These are phyloP conservation scores for Tuber calosporum DNA, from an alignment of 495 filamentous ascomycete species.

Conservation along the genomic window DNA sequence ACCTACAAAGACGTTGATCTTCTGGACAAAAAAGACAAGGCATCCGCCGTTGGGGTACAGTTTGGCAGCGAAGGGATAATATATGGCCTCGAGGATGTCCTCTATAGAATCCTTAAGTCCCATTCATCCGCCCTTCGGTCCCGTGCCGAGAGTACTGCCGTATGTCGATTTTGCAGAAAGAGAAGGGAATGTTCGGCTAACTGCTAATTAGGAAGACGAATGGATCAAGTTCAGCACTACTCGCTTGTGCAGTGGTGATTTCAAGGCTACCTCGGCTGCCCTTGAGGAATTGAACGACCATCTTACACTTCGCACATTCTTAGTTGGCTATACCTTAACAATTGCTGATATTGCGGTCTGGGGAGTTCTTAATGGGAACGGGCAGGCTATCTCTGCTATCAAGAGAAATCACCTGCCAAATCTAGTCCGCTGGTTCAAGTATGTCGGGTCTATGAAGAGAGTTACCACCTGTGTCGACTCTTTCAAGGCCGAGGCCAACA, in stretches of 20 bases:
- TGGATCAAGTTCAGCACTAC: constrained; percentile 39
- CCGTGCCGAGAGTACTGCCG: constrained; percentile 38
- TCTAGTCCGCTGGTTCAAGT: constrained; percentile 80
- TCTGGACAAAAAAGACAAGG: constrained; percentile 32
- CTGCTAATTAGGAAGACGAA: constrained; percentile 20
- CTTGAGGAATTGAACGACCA: constrained; percentile 70
- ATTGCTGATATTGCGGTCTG: constrained; percentile 76
- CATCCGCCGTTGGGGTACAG: constrained; percentile 42
- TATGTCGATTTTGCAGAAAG: constrained; percentile 23
- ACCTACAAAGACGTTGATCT: constrained; percentile 32
- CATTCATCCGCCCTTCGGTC: constrained; percentile 35
- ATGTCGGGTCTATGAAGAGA: constrained; percentile 56
- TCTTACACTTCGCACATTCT: constrained; percentile 74
- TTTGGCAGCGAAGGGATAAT: constrained; percentile 45
- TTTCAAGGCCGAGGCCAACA: constrained; percentile 54
- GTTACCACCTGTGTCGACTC: constrained; percentile 47
- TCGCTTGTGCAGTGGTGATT: constrained; percentile 44
- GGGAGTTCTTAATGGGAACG: constrained; percentile 76
- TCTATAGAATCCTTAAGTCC: constrained; percentile 42
- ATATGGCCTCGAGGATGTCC: constrained; percentile 42
- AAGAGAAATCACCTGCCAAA: constrained; percentile 72
- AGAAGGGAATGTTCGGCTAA: constrained; percentile 17
- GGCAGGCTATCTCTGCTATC: constrained; percentile 70
- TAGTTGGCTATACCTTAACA: constrained; percentile 73
- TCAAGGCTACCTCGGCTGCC: constrained; percentile 38